Base-by-base conservation (phyloP, 352 stramenopile species). In the Phytopythium ostracodes region DNA sequence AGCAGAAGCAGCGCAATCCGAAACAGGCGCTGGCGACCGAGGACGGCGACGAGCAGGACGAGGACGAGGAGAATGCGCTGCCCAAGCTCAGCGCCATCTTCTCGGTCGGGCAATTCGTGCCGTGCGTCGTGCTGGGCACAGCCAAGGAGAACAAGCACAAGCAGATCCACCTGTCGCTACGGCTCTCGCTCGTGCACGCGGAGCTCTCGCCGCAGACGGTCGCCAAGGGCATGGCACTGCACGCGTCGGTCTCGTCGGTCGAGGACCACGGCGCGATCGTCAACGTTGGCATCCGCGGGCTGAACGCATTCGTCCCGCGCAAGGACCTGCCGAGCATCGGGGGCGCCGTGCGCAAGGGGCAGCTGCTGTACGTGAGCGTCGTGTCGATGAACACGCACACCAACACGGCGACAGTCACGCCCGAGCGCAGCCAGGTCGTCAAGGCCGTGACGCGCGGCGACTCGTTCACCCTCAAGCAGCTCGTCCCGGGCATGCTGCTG, bases 211-310 rank as follows among this genome's bases (percentile, higher is more conserved):
- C 79, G 33, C 68, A 85, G 55, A 84, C 76, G 22, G 53, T 96
- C 2, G 55, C 52, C 44, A 96, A 94, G 60, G 85, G 76, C 47
- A 78, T 91, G 56, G 70, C 82, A 5, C 62, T 98, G 40, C 81
- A 94, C 54, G 95, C 91, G 56, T 91, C 84, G 24, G 87, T 99
- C 49, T 61, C 79, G 25, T 96, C 83, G 3, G 68, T 98, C 2
- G 93, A 99, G 73, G 94, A 98, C 78, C 94, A 98, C 72, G 96
- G 96, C 54, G 94, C 90, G 35, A 84, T 98, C 25, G 70, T 98
- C 46, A 96, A 97, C 77, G 44, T 98, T 10, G 90, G 90, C 35
- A 77, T 96, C 47, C 81, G 77, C 56, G 92, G 76, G 11, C 75
- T 89, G 53, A 87, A 77, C 50, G 80, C 70, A 33, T 96, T 96